Percentiles rank a stretch among this genome's conserved stretches.
phyloP scores from a whole-genome alignment of 106 monocot genomes.

The Gastrodia elata region DNA sequence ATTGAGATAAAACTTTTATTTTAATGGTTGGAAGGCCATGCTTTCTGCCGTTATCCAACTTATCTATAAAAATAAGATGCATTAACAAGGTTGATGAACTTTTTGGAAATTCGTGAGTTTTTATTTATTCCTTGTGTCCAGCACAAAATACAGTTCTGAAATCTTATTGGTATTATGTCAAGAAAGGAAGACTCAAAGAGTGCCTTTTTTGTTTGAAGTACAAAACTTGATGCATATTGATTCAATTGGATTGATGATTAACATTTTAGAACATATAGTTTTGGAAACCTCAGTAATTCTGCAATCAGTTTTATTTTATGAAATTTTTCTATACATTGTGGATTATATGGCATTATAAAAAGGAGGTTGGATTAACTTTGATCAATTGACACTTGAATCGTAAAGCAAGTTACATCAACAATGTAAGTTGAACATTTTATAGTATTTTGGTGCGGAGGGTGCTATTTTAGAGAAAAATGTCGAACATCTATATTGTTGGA shows the following conservation, averaged over 20 bases:
- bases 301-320: background rate
- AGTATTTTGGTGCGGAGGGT: too few relatives aligned
- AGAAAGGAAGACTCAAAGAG: background rate
- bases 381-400: too few relatives aligned
- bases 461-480: too few relatives aligned
- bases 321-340: background rate
- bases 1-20: background rate
- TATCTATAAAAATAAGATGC: background rate
- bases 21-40: background rate
- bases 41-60: background rate
- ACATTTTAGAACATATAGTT: background rate
- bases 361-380: background rate
- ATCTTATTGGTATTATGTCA: background rate
- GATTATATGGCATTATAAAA: background rate
- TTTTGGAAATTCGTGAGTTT: background rate
- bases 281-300: background rate
- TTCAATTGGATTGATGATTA: background rate
- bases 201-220: background rate
- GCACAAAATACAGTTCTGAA: background rate
- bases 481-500: too few relatives aligned
- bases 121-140: too few relatives aligned
- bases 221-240: too few relatives aligned
- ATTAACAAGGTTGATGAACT: background rate
- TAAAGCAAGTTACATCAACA: too few relatives aligned
- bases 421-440: too few relatives aligned